phyloP scores from a whole-genome alignment of 768 basidiomycete species.

The Coprinopsis marcescibilis region DNA sequence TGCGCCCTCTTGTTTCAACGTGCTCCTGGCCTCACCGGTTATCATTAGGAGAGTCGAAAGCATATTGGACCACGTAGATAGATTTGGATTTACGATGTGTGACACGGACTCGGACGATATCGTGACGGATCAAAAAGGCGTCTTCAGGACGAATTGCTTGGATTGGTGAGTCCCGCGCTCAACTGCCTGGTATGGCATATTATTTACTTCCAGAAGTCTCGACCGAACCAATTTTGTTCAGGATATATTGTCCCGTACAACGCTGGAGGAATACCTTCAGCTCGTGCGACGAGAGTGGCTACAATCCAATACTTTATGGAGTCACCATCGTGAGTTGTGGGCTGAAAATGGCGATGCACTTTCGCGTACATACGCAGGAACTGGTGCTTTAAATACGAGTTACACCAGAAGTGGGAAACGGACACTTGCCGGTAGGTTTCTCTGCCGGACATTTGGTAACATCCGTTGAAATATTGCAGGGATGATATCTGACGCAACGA shows the following conservation, averaged over 20 bases:
- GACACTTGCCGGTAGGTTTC: conserved; percentile 68
- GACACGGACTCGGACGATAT: conserved; percentile 59
- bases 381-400: conserved; percentile 90
- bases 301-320: conserved; percentile 66
- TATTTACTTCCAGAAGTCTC: conserved; percentile 44
- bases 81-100: conserved; percentile 82
- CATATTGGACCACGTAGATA: conserved; percentile 61
- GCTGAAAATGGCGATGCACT: conserved; percentile 95
- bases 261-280: conserved; percentile 76
- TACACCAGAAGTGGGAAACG: conserved; percentile 94
- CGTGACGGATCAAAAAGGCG: conserved; percentile 85
- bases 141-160: conserved; percentile 92
- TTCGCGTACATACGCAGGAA: conserved; percentile 91
- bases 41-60: conserved; percentile 50
- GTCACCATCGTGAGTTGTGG: conserved; percentile 89
- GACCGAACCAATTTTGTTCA: conserved; percentile 98
- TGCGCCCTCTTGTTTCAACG: conserved; percentile 8
- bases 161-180: conserved; percentile 65
- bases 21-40: conserved; percentile 5
- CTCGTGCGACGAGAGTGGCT: conserved; percentile 78
- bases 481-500: conserved; percentile 92
- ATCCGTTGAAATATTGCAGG: conserved; percentile 36
- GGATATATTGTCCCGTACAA: conserved; percentile 82
- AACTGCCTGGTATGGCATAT: conserved; percentile 3
- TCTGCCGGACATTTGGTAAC: neutral